A percentile compares a stretch with the other conserved stretches of the same genome.
phyloP scores from a whole-genome alignment of 2,329 filamentous ascomycete species.

The Berkeleyomyces basicola region DNA sequence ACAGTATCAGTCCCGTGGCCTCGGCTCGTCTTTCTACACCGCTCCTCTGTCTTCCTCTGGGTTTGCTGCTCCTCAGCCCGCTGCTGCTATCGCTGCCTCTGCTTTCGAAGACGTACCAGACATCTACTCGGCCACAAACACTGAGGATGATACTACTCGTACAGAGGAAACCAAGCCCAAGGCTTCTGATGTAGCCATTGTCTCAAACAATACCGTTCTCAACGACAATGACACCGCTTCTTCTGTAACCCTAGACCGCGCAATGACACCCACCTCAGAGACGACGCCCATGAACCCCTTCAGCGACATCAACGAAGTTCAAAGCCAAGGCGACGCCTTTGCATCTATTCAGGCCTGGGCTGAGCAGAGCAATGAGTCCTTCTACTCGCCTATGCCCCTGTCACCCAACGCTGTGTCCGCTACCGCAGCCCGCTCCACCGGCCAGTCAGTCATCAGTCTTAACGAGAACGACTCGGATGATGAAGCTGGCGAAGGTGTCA shows the following conservation, averaged over 20 bases:
- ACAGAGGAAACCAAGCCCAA: not conserved
- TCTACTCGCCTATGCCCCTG: conserved; percentile 44
- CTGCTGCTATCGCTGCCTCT: conserved; percentile 15
- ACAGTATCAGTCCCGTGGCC: not conserved
- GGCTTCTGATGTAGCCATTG: not conserved
- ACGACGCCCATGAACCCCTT: conserved; percentile 9
- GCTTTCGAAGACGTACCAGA: conserved; percentile 33
- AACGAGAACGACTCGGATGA: conserved; percentile 29
- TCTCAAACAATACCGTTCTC: not conserved
- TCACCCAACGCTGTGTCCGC: conserved; percentile 23
- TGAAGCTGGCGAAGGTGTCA: conserved; percentile 31
- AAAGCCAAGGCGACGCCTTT: conserved; percentile 28
- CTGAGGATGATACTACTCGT: not conserved
- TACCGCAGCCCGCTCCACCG: conserved; percentile 26
- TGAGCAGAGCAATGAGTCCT: conserved; percentile 33
- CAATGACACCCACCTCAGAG: conserved; percentile 6
- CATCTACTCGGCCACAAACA: conserved; percentile 39
- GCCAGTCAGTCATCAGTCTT: conserved; percentile 32
- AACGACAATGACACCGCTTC: conserved; percentile 2
- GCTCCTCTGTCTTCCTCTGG: conserved; percentile 18
- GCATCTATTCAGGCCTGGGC: conserved; percentile 51
- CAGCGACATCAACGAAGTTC: conserved; percentile 1
- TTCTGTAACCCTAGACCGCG: conserved; percentile 1
- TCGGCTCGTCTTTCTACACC: conserved; percentile 12
- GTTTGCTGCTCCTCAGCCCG: not conserved